Evolutionary conservation across 164 flowering plant genomes (phyloP), one percentile per base, ranked within the genome.

Genomic region (Tinospora cordifolia): DNA sequence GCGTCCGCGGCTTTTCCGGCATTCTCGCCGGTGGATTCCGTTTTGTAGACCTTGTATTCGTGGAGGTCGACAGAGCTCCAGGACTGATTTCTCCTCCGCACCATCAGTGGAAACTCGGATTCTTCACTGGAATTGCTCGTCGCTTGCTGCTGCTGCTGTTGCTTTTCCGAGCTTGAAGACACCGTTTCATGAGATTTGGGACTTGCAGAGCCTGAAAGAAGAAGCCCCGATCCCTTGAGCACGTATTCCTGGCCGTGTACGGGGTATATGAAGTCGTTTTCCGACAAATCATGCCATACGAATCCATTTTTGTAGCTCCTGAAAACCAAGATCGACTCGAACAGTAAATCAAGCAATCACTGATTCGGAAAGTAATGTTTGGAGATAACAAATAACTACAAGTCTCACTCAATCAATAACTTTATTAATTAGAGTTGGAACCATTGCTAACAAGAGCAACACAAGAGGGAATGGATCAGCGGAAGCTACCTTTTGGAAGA

Each of bases 271-370:
- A 87, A 85, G 74, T 92, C 99, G 71, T 84, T 78, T 54, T 90
- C 98, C 6, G 84, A 65, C 54, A 94, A 86, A 77, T 94, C 98
- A 38, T 92, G 96, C 99, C 99, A 92, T 25, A 94, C 99, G 71
- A 89, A 94, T 51, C 97, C 99, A 46, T 84, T 92, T 72, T 82
- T 92, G 81, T 90, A 92, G 81, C 92, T 84, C 90, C 99, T 94
- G 84, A 70, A 65, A 17, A 39, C n/a, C 44, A 62, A 36, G 62
- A 1, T 0, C 14, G 30, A 9, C 6, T 44, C 13, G 3, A 44
- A 11, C 14, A 44, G 8, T 21, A 30, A 66, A 47, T 30, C 36
- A 30, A 30, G 4, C 36, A 30, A 30, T 30, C 36, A 2, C 3
- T 30, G 36, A n/a, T n/a, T n/a, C n/a, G n/a, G n/a, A n/a, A n/a